Percentiles rank a stretch among this genome's conserved stretches.
These are phyloP conservation scores for Globisporangium polare DNA, from an alignment of 352 stramenopile genomes.

Conservation along the genomic window DNA sequence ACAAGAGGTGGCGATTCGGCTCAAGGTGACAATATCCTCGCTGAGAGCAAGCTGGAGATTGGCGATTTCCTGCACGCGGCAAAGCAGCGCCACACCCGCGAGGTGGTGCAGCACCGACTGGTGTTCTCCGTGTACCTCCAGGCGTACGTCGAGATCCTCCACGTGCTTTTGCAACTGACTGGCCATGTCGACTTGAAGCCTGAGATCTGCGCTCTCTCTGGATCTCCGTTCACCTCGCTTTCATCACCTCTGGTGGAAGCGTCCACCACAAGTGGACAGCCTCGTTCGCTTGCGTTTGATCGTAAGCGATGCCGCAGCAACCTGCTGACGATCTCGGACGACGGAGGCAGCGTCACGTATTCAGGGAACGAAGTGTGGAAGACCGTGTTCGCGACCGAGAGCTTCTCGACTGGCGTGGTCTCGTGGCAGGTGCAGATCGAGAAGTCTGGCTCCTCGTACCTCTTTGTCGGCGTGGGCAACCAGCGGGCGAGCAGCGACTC, in stretches of 20 bases:
- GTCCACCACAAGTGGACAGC: neutral
- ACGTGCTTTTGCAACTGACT: conserved; percentile 17
- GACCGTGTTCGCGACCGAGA: conserved; percentile 64
- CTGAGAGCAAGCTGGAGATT: conserved; percentile 16
- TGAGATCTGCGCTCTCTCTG: neutral
- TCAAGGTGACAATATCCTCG: conserved; percentile 11
- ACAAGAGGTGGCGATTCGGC: neutral
- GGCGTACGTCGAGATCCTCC: conserved; percentile 55
- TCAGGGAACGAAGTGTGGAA: conserved; percentile 88
- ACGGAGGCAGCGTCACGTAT: conserved; percentile 62
- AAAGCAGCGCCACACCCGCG: conserved; percentile 41
- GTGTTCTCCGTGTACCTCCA: conserved; percentile 75
- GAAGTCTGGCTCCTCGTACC: conserved; percentile 93
- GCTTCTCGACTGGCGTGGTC: conserved; percentile 75
- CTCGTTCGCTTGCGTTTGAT: conserved; percentile 33
- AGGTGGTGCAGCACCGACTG: conserved; percentile 53
- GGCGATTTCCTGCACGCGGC: conserved; percentile 47
- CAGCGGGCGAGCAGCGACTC: conserved; percentile 90
- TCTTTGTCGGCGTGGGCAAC: conserved; percentile 97
- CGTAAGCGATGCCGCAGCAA: conserved; percentile 64
- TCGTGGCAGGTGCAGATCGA: conserved; percentile 90
- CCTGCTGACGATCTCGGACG: conserved; percentile 58
- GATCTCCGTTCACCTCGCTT: conserved; percentile 6
- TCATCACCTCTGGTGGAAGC: neutral
- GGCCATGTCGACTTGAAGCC: neutral